Evolutionary conservation across 164 flowering plant species (phyloP).

Genomic region (Kingdonia uniflora): DNA sequence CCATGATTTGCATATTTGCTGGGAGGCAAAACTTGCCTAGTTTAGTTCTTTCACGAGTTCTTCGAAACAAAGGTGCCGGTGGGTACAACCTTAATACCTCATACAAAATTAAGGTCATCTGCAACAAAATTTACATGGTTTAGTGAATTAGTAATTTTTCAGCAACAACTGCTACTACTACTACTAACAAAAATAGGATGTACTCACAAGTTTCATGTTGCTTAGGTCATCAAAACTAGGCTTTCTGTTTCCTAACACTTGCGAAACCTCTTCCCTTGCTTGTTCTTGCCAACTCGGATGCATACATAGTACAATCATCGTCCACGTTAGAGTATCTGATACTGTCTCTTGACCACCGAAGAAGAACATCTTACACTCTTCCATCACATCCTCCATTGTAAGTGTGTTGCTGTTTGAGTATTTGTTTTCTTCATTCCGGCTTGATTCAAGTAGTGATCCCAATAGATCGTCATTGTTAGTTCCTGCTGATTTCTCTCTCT

Average conservation of each 20-base stretch:
- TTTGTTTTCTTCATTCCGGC: no score
- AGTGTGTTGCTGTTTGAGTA: no score
- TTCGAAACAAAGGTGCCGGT: constrained; percentile 7
- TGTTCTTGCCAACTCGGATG: constrained; percentile 19
- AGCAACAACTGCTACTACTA: no score
- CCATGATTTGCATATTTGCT: not conserved
- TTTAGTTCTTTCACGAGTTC: not conserved
- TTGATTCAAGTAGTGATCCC: no score
- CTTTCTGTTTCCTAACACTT: constrained; percentile 7
- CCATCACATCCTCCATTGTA: no score
- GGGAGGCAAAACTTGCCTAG: constrained; percentile 3
- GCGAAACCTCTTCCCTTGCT: constrained; percentile 18
- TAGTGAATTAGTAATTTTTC: no score
- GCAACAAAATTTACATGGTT: not conserved
- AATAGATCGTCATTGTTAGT: no score
- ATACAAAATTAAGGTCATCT: constrained; percentile 18
- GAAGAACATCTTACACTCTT: no score
- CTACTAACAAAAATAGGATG: not conserved
- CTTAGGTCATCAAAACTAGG: constrained; percentile 16
- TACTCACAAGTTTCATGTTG: constrained; percentile 18
- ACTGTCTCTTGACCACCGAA: no score
- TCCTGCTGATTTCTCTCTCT: no score
- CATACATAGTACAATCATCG: constrained; percentile 17
- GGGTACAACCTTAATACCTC: constrained; percentile 22
- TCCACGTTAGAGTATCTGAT: constrained; percentile 10